phyloP scores from a whole-genome alignment of 768 basidiomycete genomes.

The Gloeopeniophorella convolvens region DNA sequence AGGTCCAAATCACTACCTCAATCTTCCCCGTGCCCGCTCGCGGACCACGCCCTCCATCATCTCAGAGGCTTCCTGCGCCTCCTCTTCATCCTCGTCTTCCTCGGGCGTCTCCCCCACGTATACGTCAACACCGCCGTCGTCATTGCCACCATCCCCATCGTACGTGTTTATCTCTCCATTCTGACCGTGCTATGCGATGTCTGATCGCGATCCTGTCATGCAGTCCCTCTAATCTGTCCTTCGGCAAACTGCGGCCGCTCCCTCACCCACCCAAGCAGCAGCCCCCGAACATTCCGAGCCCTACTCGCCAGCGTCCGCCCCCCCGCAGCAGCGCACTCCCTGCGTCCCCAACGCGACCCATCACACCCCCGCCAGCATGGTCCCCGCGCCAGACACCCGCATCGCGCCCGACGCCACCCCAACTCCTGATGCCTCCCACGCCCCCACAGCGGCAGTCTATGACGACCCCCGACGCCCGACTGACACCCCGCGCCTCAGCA shows the following conservation, averaged over 20 bases:
- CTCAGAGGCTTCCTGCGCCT: slow-evolving; percentile 13
- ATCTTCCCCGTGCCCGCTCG: slow-evolving; percentile 1
- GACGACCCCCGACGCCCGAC: not conserved
- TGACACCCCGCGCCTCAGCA: not conserved
- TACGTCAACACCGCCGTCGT: slow-evolving; percentile 7
- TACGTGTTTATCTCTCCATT: not conserved
- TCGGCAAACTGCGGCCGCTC: slow-evolving; percentile 18
- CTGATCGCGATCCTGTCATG: slow-evolving; percentile 10
- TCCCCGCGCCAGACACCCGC: slow-evolving; percentile 5
- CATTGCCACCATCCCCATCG: slow-evolving; percentile 16
- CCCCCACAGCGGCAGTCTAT: not conserved
- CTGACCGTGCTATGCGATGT: not conserved
- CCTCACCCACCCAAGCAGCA: slow-evolving; percentile 7
- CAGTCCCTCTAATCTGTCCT: slow-evolving; percentile 4
- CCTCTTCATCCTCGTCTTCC: slow-evolving; percentile 11
- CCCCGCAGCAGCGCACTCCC: not conserved
- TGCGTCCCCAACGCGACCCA: not conserved
- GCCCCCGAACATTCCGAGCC: not conserved
- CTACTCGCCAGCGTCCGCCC: not conserved
- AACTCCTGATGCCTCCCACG: not conserved
- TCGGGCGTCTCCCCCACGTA: slow-evolving; percentile 5
- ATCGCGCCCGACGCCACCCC: slow-evolving; percentile 3
- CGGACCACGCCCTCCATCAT: slow-evolving; percentile 15
- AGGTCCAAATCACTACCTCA: not conserved
- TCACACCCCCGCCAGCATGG: slow-evolving; percentile 16